A percentile compares a stretch with the other conserved stretches of the same genome.
These are phyloP conservation scores for Batkoa obscura DNA, from an alignment of 371 early-diverging fungal genomes.

Conservation along the genomic window DNA sequence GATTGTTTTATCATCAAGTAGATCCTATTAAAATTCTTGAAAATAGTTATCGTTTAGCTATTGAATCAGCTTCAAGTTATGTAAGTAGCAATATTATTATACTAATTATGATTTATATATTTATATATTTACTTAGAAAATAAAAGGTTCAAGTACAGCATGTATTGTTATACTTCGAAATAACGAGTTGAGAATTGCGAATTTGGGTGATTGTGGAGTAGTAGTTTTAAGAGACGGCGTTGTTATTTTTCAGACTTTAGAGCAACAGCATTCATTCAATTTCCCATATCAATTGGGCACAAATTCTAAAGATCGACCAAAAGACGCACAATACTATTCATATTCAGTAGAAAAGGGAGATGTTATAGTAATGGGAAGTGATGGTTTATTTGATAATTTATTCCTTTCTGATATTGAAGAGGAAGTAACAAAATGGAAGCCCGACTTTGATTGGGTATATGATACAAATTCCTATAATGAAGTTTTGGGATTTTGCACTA, in stretches of 20 bases:
- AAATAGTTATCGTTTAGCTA: slow-evolving; percentile 47
- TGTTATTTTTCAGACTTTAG: slow-evolving; percentile 76
- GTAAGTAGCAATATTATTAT: no score
- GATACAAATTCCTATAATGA: not conserved
- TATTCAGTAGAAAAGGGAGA: slow-evolving; percentile 62
- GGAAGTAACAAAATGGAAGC: slow-evolving; percentile 50
- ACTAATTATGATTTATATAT: not conserved
- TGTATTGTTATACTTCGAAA: slow-evolving; percentile 66
- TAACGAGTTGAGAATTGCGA: slow-evolving; percentile 80
- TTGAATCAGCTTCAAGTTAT: slow-evolving; percentile 1
- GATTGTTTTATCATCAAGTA: slow-evolving; percentile 42
- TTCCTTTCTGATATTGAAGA: slow-evolving; percentile 31
- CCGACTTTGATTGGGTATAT: slow-evolving; percentile 15
- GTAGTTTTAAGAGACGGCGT: slow-evolving; percentile 70
- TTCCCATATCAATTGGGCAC: slow-evolving; percentile 65
- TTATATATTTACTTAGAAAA: slow-evolving; percentile 13
- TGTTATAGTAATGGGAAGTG: slow-evolving; percentile 53
- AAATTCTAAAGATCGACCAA: slow-evolving; percentile 35
- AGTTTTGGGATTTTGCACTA: not conserved
- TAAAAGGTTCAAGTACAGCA: slow-evolving; percentile 80
- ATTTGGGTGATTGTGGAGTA: slow-evolving; percentile 87
- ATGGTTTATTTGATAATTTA: slow-evolving; percentile 66
- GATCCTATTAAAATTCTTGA: slow-evolving; percentile 63
- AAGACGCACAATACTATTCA: slow-evolving; percentile 54
- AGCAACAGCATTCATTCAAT: slow-evolving; percentile 69